Conservation (phyloP, 768 basidiomycete genomes). For the Kwoniella botswanensis region DNA sequence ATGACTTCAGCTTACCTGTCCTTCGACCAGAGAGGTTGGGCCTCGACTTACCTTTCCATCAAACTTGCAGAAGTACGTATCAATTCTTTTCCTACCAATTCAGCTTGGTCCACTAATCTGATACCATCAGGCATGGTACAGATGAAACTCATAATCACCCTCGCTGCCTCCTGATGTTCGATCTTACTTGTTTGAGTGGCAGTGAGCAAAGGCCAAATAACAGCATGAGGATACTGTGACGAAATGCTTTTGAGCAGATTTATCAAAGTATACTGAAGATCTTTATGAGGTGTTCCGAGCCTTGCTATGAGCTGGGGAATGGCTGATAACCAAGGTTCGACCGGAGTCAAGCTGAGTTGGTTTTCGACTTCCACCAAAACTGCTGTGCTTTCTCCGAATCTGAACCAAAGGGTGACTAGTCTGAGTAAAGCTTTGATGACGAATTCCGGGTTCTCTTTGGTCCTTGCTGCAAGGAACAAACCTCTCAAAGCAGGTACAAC, state of each 20-base stretch:
- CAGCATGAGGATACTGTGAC: slow-evolving; percentile 52
- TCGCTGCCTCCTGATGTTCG: slow-evolving; percentile 52
- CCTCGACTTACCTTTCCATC: slow-evolving; percentile 47
- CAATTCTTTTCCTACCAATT: slow-evolving; percentile 53
- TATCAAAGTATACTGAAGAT: slow-evolving; percentile 46
- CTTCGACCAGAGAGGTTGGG: not conserved
- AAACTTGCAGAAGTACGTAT: slow-evolving; percentile 50
- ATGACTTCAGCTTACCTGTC: slow-evolving; percentile 4
- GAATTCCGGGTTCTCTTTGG: slow-evolving; percentile 46
- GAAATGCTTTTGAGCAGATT: slow-evolving; percentile 51
- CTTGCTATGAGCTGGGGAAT: slow-evolving; percentile 58
- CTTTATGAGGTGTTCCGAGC: slow-evolving; percentile 48
- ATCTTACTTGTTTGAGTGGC: slow-evolving; percentile 51
- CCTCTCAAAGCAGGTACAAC: slow-evolving; percentile 56
- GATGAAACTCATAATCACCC: slow-evolving; percentile 53
- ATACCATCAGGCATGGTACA: slow-evolving; percentile 49
- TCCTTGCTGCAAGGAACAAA: slow-evolving; percentile 48
- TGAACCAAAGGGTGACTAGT: slow-evolving; percentile 56
- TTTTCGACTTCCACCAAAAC: slow-evolving; percentile 47
- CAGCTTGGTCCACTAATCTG: slow-evolving; percentile 49
- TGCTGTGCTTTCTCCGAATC: slow-evolving; percentile 48
- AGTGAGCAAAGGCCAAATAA: slow-evolving; percentile 57
- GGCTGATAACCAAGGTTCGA: slow-evolving; percentile 48
- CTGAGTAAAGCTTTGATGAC: slow-evolving; percentile 54
- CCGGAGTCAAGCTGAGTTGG: slow-evolving; percentile 42